Evolutionary conservation across 257 asterid genomes (phyloP).

Genomic region (Coffea eugenioides): DNA sequence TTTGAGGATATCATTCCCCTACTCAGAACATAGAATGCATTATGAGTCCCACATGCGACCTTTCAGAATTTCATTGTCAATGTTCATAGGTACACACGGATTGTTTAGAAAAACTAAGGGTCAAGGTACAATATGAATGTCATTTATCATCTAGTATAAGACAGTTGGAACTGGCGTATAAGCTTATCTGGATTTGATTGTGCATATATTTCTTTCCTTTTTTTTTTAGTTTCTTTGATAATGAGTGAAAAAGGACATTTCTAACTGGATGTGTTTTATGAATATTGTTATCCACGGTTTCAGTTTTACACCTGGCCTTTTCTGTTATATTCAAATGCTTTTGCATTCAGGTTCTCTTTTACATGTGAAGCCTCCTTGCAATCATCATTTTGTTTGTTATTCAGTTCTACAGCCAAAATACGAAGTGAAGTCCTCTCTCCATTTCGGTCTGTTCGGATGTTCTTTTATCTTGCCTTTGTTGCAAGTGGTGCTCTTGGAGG

Average conservation of each 20-base stretch:
- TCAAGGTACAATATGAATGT: neutral
- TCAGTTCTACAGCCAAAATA: slow-evolving; percentile 84
- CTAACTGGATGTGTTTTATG: neutral
- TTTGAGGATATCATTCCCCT: neutral
- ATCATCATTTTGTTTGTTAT: slow-evolving; percentile 31
- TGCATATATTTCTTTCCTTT: too few relatives aligned
- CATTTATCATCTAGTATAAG: neutral
- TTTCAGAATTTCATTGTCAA: neutral
- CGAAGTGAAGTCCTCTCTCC: slow-evolving; percentile 93
- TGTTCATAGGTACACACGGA: neutral
- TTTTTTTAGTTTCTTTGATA: neutral
- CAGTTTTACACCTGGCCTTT: slow-evolving; percentile 5
- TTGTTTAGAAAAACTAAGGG: neutral
- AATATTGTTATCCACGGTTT: neutral
- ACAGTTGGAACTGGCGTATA: too few relatives aligned
- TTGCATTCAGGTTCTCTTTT: slow-evolving; percentile 19
- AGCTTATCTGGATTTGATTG: neutral
- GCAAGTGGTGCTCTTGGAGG: slow-evolving; percentile 91
- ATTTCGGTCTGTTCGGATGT: slow-evolving; percentile 88
- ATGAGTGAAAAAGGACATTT: neutral
- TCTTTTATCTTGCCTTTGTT: slow-evolving; percentile 77
- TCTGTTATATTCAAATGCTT: slow-evolving; percentile 10
- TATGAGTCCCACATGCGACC: neutral
- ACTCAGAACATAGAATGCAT: neutral
- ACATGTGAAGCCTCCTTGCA: slow-evolving; percentile 26